Evolutionary conservation across 2,329 filamentous ascomycete species (phyloP).

Genomic region (Apiospora aurea): DNA sequence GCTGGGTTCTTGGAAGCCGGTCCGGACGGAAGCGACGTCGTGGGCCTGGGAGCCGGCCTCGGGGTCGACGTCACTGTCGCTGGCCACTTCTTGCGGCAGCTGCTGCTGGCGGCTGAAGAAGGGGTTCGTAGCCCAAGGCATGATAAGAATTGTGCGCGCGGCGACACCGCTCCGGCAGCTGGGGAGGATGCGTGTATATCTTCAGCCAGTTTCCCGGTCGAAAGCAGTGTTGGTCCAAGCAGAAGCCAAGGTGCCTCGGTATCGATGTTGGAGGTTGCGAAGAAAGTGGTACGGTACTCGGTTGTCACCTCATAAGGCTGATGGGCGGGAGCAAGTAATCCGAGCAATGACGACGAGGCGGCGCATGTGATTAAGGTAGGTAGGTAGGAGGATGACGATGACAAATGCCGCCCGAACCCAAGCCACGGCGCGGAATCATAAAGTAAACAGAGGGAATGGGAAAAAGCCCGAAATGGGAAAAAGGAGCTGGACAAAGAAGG

Average conservation of each 20-base stretch:
- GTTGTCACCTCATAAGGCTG: not conserved
- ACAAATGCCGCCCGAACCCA: not conserved
- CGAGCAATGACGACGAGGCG: not conserved
- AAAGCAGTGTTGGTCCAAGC: not conserved
- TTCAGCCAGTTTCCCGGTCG: not conserved
- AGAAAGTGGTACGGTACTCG: not conserved
- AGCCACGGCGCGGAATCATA: not conserved
- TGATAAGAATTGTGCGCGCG: slow-evolving; percentile 18
- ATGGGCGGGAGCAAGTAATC: not conserved
- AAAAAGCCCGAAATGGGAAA: not conserved
- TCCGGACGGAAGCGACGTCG: not conserved
- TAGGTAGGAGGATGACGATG: not conserved
- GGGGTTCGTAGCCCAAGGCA: slow-evolving; percentile 39
- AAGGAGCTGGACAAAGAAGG: slow-evolving; percentile 9
- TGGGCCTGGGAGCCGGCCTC: slow-evolving; percentile 23
- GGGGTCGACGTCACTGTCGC: slow-evolving; percentile 10
- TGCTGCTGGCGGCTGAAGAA: slow-evolving; percentile 30
- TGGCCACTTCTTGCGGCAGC: slow-evolving; percentile 20
- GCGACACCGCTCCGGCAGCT: not conserved
- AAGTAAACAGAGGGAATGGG: not conserved
- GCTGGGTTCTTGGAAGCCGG: slow-evolving; percentile 43
- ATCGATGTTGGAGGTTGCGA: not conserved
- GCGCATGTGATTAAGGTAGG: not conserved
- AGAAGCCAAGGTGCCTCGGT: not conserved
- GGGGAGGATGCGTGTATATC: not conserved